phyloP scores from a whole-genome alignment of 768 basidiomycete species.

The Xerocomellus chrysenteron region DNA sequence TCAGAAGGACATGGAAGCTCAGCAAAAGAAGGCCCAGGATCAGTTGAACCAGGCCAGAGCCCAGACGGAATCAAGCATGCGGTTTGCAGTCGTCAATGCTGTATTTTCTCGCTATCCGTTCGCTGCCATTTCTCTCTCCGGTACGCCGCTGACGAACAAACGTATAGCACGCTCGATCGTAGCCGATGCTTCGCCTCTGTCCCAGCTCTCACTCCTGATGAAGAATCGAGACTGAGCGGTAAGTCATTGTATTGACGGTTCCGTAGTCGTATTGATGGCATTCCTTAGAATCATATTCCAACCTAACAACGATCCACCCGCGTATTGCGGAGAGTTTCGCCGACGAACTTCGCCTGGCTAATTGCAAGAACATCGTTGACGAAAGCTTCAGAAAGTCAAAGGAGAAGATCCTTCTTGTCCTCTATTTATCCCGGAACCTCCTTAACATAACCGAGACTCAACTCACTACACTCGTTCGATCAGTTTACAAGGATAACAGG shows the following conservation, averaged over 20 bases:
- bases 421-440: conserved; percentile 16
- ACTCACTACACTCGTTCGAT: conserved; percentile 8
- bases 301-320: conserved; percentile 15
- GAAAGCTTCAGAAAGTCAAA: conserved; percentile 24
- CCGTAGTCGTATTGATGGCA: not conserved
- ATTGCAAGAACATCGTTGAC: conserved; percentile 15
- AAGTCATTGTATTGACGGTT: not conserved
- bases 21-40: conserved; percentile 13
- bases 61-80: conserved; percentile 19
- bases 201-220: conserved; percentile 12
- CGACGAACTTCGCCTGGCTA: conserved; percentile 18
- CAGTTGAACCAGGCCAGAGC: conserved; percentile 7
- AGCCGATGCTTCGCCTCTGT: conserved; percentile 13
- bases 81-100: conserved; percentile 26
- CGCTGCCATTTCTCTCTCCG: not conserved
- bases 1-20: not conserved
- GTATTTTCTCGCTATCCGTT: conserved; percentile 28
- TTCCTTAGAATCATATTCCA: conserved; percentile 17
- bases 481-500: conserved; percentile 15
- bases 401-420: conserved; percentile 21
- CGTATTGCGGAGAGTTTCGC: conserved; percentile 17
- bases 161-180: conserved; percentile 20
- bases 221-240: conserved; percentile 16
- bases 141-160: not conserved
- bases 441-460: conserved; percentile 15